Evolutionary conservation across 345 rosid genomes (phyloP).

Genomic region (Leavenworthia alabamica): DNA sequence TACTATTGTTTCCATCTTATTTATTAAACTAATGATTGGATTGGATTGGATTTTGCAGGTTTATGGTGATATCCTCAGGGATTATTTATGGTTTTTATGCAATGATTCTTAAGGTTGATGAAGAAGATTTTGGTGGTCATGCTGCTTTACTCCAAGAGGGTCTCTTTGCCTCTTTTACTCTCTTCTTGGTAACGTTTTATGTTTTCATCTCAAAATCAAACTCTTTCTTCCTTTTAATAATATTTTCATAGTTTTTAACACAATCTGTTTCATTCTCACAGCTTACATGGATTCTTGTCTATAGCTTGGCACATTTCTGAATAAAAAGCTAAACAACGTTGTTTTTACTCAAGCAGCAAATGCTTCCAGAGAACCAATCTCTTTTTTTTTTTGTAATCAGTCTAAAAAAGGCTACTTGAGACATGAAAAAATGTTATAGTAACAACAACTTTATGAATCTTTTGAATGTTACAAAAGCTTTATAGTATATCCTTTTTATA

Average conservation of each 20-base stretch:
- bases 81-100: slow-evolving; percentile 77
- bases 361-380: slow-evolving; percentile 14
- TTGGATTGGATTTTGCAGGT: slow-evolving; percentile 38
- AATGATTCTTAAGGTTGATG: slow-evolving; percentile 75
- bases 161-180: slow-evolving; percentile 76
- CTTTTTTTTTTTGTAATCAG: slow-evolving; percentile 1
- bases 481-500: neutral
- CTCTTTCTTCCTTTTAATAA: neutral
- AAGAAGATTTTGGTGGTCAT: slow-evolving; percentile 94
- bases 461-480: slow-evolving; percentile 12
- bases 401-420: neutral
- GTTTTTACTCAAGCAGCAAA: slow-evolving; percentile 22
- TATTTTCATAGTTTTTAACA: slow-evolving; percentile 3
- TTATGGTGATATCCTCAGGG: slow-evolving; percentile 63
- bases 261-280: slow-evolving; percentile 34
- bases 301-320: slow-evolving; percentile 91
- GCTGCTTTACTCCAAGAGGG: slow-evolving; percentile 94
- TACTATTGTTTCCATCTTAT: neutral
- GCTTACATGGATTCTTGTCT: slow-evolving; percentile 92
- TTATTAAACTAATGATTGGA: neutral
- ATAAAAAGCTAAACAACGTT: neutral
- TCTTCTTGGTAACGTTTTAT: slow-evolving; percentile 75
- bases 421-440: slow-evolving; percentile 3
- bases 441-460: slow-evolving; percentile 2
- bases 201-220: neutral